These are phyloP conservation scores for Blumeria hordei DNA, from an alignment of 2,329 filamentous ascomycete species.

Conservation along the genomic window DNA sequence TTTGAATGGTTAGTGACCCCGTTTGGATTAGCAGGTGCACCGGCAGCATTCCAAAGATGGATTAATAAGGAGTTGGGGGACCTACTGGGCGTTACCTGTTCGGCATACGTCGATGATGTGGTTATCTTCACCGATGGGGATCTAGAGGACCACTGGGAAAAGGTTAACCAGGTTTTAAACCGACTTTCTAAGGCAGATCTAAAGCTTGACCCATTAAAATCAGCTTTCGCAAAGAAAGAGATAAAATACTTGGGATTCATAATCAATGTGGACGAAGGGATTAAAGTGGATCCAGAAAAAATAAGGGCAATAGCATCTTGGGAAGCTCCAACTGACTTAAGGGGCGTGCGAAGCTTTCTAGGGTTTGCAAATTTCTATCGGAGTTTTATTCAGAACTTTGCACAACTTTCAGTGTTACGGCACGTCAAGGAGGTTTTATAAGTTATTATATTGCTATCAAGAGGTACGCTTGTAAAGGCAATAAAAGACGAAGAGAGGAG, in stretches of 20 bases:
- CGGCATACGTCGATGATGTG: not conserved
- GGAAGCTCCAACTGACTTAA: not conserved
- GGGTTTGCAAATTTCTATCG: not conserved
- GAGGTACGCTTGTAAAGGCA: too few relatives aligned
- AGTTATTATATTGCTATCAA: too few relatives aligned
- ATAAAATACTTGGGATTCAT: not conserved
- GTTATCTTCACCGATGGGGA: not conserved
- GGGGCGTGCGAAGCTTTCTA: not conserved
- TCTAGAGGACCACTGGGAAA: not conserved
- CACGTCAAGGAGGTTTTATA: too few relatives aligned
- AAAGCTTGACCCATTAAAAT: not conserved
- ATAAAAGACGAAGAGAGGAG: too few relatives aligned
- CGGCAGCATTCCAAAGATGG: not conserved
- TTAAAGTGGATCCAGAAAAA: not conserved
- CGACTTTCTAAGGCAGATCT: not conserved
- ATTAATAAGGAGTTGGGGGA: not conserved
- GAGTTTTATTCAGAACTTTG: not conserved
- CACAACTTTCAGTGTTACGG: not conserved
- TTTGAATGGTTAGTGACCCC: not conserved
- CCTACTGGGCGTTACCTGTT: not conserved
- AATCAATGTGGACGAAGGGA: not conserved
- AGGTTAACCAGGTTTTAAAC: not conserved
- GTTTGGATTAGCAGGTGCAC: not conserved
- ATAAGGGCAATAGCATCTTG: not conserved
- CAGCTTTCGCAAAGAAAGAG: not conserved